Conservation (phyloP, 2,329 filamentous ascomycete species). For the Venturiaceae sp. region DNA sequence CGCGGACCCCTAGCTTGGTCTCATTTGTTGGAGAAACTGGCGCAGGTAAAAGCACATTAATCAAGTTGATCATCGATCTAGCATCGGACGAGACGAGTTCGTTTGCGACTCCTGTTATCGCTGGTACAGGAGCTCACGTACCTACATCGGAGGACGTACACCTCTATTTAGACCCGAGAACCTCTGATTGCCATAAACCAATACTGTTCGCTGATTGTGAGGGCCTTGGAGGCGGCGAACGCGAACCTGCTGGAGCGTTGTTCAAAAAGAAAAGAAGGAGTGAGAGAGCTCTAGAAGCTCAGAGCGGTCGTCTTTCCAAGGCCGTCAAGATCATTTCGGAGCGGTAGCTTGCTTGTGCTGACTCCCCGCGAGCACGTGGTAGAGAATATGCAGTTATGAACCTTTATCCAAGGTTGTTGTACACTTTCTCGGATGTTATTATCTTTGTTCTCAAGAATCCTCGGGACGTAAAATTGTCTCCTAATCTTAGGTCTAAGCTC, state of each 20-base stretch:
- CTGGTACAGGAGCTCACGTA: conserved; percentile 28
- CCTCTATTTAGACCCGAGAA: conserved; percentile 40
- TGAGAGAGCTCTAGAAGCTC: neutral
- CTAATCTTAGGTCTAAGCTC: neutral
- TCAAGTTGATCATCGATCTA: conserved; percentile 29
- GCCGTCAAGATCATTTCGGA: neutral
- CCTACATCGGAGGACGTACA: conserved; percentile 44
- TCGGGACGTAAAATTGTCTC: neutral
- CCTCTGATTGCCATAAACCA: conserved; percentile 24
- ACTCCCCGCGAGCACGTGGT: conserved; percentile 16
- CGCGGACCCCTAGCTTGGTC: conserved; percentile 26
- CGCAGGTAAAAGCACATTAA: conserved; percentile 41
- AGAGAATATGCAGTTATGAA: conserved; percentile 28
- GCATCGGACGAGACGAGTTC: conserved; percentile 9
- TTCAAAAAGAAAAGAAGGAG: neutral
- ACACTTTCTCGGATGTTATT: conserved; percentile 33
- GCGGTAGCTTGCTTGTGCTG: conserved; percentile 19
- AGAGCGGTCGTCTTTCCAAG: neutral
- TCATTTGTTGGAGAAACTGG: conserved; percentile 37
- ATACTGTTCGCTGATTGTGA: conserved; percentile 44
- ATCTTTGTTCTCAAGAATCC: conserved; percentile 32
- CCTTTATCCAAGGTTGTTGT: conserved; percentile 31
- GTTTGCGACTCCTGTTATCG: conserved; percentile 32
- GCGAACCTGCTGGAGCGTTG: conserved; percentile 19
- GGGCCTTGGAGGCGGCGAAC: conserved; percentile 41